phyloP scores from a whole-genome alignment of 2,329 filamentous ascomycete species.

The Pseudogymnoascus sp. region DNA sequence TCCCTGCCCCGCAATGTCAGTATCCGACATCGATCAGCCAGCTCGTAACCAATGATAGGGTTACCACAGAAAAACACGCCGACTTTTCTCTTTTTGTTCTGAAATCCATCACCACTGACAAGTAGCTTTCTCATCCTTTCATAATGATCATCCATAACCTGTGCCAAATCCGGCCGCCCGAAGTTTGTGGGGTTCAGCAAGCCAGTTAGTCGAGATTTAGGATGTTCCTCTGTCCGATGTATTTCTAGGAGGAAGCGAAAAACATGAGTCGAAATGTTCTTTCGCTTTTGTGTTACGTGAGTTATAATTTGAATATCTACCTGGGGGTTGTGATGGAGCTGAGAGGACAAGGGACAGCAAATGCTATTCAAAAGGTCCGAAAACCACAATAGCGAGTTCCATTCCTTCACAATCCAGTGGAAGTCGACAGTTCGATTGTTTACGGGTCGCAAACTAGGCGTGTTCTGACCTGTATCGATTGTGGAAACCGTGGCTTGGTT shows the following conservation, averaged over 20 bases:
- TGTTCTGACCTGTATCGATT: too few species aligned
- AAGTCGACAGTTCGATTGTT: slow-evolving; percentile 47
- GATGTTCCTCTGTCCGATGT: slow-evolving; percentile 44
- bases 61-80: slow-evolving; percentile 52
- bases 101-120: neutral
- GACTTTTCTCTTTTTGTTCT: slow-evolving; percentile 28
- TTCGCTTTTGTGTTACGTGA: slow-evolving; percentile 49
- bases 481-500: too few species aligned
- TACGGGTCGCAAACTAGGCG: neutral
- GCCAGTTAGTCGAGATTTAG: slow-evolving; percentile 46
- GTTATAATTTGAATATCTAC: slow-evolving; percentile 50
- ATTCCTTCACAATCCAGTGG: slow-evolving; percentile 53
- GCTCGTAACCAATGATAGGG: slow-evolving; percentile 46
- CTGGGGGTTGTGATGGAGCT: slow-evolving; percentile 33
- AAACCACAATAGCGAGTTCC: slow-evolving; percentile 50
- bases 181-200: slow-evolving; percentile 47
- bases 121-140: slow-evolving; percentile 39
- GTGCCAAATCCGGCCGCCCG: slow-evolving; percentile 45
- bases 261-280: slow-evolving; percentile 45
- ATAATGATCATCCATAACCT: slow-evolving; percentile 47
- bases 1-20: slow-evolving; percentile 43
- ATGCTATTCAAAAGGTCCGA: slow-evolving; percentile 48
- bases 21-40: slow-evolving; percentile 46
- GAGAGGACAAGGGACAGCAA: slow-evolving; percentile 28
- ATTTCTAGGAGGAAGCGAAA: slow-evolving; percentile 51